Evolutionary conservation across 2,329 filamentous ascomycete genomes (phyloP).

Genomic region (Arthroderma sp.): DNA sequence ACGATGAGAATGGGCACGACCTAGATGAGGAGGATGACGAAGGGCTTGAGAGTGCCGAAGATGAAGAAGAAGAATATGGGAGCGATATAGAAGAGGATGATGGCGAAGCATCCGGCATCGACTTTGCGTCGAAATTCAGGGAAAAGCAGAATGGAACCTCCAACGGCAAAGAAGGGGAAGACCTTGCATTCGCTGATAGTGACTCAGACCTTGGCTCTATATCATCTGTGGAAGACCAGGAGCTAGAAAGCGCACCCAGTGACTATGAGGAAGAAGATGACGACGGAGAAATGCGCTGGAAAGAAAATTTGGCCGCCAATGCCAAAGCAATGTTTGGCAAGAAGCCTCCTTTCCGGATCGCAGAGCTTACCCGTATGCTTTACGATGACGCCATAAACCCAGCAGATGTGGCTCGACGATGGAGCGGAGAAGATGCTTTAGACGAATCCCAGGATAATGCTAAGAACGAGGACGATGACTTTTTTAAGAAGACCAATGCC

Average conservation of each 20-base stretch:
- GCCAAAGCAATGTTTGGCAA: constrained; percentile 60
- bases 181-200: constrained; percentile 85
- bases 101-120: constrained; percentile 28
- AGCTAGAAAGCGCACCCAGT: constrained; percentile 39
- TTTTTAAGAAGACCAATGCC: constrained; percentile 47
- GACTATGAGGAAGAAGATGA: constrained; percentile 52
- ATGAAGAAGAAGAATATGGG: constrained; percentile 37
- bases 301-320: constrained; percentile 67
- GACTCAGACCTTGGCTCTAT: constrained; percentile 92
- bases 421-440: constrained; percentile 52
- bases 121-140: constrained; percentile 34
- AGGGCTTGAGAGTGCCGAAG: constrained; percentile 38
- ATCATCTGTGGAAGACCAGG: constrained; percentile 50
- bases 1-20: constrained; percentile 41
- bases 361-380: constrained; percentile 74
- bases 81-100: constrained; percentile 27
- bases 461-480: constrained; percentile 54
- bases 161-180: constrained; percentile 47
- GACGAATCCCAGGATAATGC: constrained; percentile 28
- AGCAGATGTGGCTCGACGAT: constrained; percentile 61
- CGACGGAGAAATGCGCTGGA: constrained; percentile 68
- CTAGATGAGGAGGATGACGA: constrained; percentile 49
- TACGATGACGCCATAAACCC: constrained; percentile 73
- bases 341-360: constrained; percentile 60
- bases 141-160: constrained; percentile 42